Evolutionary conservation across 306 rosid genomes (phyloP).

Genomic region (Quercus variabilis): DNA sequence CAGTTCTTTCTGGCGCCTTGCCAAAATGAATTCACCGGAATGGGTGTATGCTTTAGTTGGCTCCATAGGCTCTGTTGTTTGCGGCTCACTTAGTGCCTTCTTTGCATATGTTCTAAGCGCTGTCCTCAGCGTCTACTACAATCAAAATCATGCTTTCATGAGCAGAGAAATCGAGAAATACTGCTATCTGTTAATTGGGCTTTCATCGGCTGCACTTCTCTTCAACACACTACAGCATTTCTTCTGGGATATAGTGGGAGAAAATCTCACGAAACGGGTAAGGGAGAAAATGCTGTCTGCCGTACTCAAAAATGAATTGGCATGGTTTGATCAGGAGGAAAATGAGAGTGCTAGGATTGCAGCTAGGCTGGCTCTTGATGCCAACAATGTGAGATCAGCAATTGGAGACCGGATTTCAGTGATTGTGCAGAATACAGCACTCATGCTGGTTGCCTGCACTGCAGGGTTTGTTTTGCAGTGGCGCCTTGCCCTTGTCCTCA

Average conservation of each 20-base stretch:
- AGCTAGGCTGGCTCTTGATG: slow-evolving; percentile 84
- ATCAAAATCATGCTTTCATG: slow-evolving; percentile 67
- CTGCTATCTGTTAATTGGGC: slow-evolving; percentile 86
- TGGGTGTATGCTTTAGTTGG: slow-evolving; percentile 89
- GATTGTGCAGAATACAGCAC: slow-evolving; percentile 91
- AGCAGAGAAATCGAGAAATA: slow-evolving; percentile 67
- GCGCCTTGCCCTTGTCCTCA: slow-evolving; percentile 93
- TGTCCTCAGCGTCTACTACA: slow-evolving; percentile 86
- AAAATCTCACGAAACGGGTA: slow-evolving; percentile 82
- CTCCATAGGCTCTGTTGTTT: slow-evolving; percentile 85
- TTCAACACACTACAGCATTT: slow-evolving; percentile 91
- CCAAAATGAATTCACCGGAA: slow-evolving; percentile 98
- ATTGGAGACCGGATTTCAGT: slow-evolving; percentile 91
- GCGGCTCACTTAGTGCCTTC: slow-evolving; percentile 96
- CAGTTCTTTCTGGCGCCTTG: slow-evolving; percentile 97
- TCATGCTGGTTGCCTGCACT: slow-evolving; percentile 87
- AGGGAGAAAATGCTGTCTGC: slow-evolving; percentile 83
- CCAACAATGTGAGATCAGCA: slow-evolving; percentile 92
- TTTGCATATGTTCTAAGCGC: slow-evolving; percentile 92
- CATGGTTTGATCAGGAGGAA: slow-evolving; percentile 95
- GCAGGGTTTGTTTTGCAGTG: slow-evolving; percentile 94
- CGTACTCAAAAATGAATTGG: slow-evolving; percentile 85
- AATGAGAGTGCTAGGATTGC: slow-evolving; percentile 88
- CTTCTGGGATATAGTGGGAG: slow-evolving; percentile 98
- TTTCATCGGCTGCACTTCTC: slow-evolving; percentile 86